Percentiles rank a stretch among this genome's conserved stretches.
phyloP scores from a whole-genome alignment of 192 early-diverging fungal species.

The Coemansia sp. region DNA sequence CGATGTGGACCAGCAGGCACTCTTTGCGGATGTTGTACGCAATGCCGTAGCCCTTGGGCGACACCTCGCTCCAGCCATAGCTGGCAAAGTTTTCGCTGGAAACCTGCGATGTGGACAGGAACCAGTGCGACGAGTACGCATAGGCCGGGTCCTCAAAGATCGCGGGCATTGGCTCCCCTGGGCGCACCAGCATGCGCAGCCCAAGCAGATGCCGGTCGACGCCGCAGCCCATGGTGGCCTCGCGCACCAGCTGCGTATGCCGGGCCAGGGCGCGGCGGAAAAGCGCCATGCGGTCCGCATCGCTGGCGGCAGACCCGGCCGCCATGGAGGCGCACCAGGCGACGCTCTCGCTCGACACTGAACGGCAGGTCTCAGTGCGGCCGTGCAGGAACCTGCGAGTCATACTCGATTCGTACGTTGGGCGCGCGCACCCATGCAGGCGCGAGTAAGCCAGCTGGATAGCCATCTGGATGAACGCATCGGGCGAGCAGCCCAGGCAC shows the following conservation, averaged over 20 bases:
- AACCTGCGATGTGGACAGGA: slow-evolving; percentile 89
- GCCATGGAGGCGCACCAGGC: slow-evolving; percentile 87
- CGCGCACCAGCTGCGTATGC: slow-evolving; percentile 76
- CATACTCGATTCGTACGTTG: slow-evolving; percentile 93
- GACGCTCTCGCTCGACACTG: slow-evolving; percentile 66
- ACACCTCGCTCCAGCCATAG: slow-evolving; percentile 88
- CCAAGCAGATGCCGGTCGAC: slow-evolving; percentile 91
- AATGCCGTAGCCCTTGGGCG: slow-evolving; percentile 85
- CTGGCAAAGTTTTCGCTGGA: slow-evolving; percentile 86
- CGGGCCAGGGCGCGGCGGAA: slow-evolving; percentile 68
- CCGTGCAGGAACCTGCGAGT: slow-evolving; percentile 89
- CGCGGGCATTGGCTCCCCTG: slow-evolving; percentile 69
- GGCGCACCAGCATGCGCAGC: slow-evolving; percentile 69
- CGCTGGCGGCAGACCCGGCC: slow-evolving; percentile 43
- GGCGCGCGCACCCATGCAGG: slow-evolving; percentile 65
- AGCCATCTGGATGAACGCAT: slow-evolving; percentile 83
- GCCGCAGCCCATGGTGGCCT: slow-evolving; percentile 74
- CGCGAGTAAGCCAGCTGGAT: slow-evolving; percentile 96
- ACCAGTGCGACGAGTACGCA: slow-evolving; percentile 83
- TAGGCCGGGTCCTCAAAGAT: slow-evolving; percentile 87
- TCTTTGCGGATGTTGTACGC: slow-evolving; percentile 92
- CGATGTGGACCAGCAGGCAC: slow-evolving; percentile 82
- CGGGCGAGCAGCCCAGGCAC: slow-evolving; percentile 67
- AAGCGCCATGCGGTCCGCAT: slow-evolving; percentile 58
- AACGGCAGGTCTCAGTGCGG: slow-evolving; percentile 90